Percentiles rank a stretch among this genome's conserved stretches.
Conservation (phyloP, 768 basidiomycete genomes). For the Mycena indigotica region DNA sequence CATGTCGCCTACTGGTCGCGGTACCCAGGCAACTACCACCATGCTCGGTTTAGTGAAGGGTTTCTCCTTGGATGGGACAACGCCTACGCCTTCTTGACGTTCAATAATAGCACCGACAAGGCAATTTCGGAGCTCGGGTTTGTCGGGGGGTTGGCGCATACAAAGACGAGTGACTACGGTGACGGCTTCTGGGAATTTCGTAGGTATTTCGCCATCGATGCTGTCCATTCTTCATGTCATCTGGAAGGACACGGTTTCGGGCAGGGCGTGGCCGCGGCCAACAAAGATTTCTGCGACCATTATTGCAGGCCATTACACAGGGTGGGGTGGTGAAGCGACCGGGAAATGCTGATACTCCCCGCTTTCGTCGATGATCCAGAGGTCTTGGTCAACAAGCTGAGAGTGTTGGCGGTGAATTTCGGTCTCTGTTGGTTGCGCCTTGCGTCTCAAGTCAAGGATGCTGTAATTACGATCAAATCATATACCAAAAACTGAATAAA, state of each 20-base stretch:
- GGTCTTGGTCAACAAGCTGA: conserved; percentile 25
- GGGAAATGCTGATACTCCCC: not conserved
- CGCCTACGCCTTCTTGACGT: conserved; percentile 55
- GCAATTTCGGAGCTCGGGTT: conserved; percentile 65
- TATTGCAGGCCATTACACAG: conserved; percentile 29
- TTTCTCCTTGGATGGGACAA: conserved; percentile 75
- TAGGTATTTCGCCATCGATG: conserved; percentile 29
- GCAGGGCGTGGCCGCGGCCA: conserved; percentile 54
- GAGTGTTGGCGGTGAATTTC: conserved; percentile 36
- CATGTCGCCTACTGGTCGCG: conserved; percentile 48
- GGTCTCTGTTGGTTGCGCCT: conserved; percentile 35
- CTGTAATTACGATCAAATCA: conserved; percentile 25
- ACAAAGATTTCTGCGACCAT: conserved; percentile 34
- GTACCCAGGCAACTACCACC: conserved; percentile 61
- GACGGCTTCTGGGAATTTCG: conserved; percentile 68
- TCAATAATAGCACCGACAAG: conserved; percentile 17
- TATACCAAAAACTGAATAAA: not conserved
- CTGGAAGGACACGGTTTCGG: conserved; percentile 59
- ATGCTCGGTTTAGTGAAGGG: conserved; percentile 68
- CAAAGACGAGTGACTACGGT: conserved; percentile 48
- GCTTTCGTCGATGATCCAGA: conserved; percentile 11
- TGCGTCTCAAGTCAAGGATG: conserved; percentile 43
- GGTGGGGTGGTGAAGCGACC: not conserved
- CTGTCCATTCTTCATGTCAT: not conserved
- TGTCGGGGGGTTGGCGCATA: conserved; percentile 57